Conservation (phyloP, 495 filamentous ascomycete species). For the Aspergillus bridgeri region DNA sequence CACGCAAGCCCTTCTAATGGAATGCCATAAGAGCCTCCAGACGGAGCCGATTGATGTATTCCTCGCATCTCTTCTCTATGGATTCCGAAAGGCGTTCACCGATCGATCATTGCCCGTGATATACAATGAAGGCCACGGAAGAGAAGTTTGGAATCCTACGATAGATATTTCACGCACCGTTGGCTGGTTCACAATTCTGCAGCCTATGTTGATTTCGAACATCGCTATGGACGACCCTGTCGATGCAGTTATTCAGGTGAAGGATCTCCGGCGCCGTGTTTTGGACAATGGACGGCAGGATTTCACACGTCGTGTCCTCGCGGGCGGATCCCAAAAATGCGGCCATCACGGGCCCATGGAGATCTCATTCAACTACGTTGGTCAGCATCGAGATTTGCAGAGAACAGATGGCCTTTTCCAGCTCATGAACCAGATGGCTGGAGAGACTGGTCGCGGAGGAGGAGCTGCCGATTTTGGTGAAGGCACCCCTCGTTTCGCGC, state of each 20-base stretch:
- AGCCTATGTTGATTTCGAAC: slow-evolving; percentile 39
- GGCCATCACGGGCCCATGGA: slow-evolving; percentile 59
- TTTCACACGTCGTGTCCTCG: slow-evolving; percentile 47
- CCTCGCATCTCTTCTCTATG: slow-evolving; percentile 47
- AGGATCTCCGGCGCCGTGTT: slow-evolving; percentile 43
- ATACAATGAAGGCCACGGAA: slow-evolving; percentile 54
- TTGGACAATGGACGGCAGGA: slow-evolving; percentile 49
- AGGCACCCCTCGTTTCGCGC: slow-evolving; percentile 55
- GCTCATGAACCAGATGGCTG: slow-evolving; percentile 49
- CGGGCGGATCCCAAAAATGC: slow-evolving; percentile 36
- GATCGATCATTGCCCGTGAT: slow-evolving; percentile 55
- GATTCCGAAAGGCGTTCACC: slow-evolving; percentile 46
- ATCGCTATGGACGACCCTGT: slow-evolving; percentile 28
- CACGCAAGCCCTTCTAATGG: slow-evolving; percentile 41
- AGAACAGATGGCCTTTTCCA: slow-evolving; percentile 59
- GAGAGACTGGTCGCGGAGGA: slow-evolving; percentile 42
- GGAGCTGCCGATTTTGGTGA: slow-evolving; percentile 56
- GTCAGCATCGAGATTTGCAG: slow-evolving; percentile 60
- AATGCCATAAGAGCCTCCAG: slow-evolving; percentile 43
- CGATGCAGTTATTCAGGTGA: slow-evolving; percentile 41
- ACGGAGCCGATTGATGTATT: slow-evolving; percentile 55
- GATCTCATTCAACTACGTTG: slow-evolving; percentile 69
- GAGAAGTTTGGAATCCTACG: slow-evolving; percentile 47
- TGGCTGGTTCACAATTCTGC: slow-evolving; percentile 60
- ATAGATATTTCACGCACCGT: slow-evolving; percentile 58